Evolutionary conservation across 495 filamentous ascomycete genomes (phyloP).

Genomic region (Penicillium salamii): DNA sequence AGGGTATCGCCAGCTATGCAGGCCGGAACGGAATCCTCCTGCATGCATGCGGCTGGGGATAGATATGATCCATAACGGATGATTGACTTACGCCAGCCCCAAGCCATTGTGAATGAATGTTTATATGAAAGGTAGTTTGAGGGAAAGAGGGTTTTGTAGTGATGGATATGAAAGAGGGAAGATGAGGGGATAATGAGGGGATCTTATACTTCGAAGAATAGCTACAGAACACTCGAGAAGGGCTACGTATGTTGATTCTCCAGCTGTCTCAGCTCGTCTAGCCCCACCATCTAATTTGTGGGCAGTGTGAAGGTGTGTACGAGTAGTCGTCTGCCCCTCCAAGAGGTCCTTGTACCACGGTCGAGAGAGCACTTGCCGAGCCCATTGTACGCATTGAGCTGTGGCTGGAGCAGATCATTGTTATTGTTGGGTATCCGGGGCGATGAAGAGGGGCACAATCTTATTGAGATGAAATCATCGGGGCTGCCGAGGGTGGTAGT

Average conservation of each 20-base stretch:
- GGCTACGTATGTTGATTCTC: constrained; percentile 9
- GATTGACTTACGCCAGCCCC: constrained; percentile 34
- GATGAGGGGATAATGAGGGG: constrained; percentile 3
- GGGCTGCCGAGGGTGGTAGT: not conserved
- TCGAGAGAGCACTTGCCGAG: constrained; percentile 1
- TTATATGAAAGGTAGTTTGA: constrained; percentile 4
- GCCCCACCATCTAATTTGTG: constrained; percentile 13
- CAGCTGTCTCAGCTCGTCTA: constrained; percentile 14
- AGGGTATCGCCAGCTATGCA: constrained; percentile 3
- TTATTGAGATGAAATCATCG: constrained; percentile 8
- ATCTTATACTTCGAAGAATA: constrained; percentile 20
- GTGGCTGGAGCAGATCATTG: constrained; percentile 10
- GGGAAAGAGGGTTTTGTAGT: constrained; percentile 5
- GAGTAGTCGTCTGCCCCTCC: not conserved
- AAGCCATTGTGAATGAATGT: constrained; percentile 31
- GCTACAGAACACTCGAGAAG: constrained; percentile 18
- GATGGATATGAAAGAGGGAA: constrained; percentile 1
- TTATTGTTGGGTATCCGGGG: constrained; percentile 10
- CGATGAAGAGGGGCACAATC: constrained; percentile 5
- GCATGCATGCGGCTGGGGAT: not conserved
- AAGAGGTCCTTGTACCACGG: constrained; percentile 14
- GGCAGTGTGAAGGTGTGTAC: constrained; percentile 9
- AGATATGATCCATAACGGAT: not conserved
- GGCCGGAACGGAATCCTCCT: constrained; percentile 2
- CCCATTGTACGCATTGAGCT: not conserved